These are phyloP conservation scores for Rhizophagus clarus DNA, from an alignment of 192 early-diverging fungal species.

Conservation along the genomic window DNA sequence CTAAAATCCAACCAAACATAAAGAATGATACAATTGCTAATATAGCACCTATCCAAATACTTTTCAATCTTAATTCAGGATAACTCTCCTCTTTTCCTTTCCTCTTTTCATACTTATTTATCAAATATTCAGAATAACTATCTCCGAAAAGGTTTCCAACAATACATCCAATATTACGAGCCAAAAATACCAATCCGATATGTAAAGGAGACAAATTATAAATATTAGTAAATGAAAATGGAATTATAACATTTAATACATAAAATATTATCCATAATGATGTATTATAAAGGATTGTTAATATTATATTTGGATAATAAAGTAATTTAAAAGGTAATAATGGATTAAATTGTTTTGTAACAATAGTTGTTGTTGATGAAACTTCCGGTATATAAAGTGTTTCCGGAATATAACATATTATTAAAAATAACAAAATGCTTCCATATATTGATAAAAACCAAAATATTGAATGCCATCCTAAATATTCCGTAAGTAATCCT, in stretches of 20 bases:
- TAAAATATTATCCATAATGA: neutral
- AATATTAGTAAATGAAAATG: neutral
- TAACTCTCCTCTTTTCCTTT: slow-evolving; percentile 32
- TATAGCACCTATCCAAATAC: slow-evolving; percentile 42
- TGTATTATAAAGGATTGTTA: slow-evolving; percentile 1
- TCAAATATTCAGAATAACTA: slow-evolving; percentile 40
- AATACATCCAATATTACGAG: slow-evolving; percentile 41
- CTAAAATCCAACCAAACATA: slow-evolving; percentile 40
- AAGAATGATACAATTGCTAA: slow-evolving; percentile 34
- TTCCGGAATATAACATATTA: neutral
- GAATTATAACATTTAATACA: neutral
- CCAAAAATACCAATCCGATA: slow-evolving; percentile 32
- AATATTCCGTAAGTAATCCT: slow-evolving; percentile 32
- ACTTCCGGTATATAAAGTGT: neutral
- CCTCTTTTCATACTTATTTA: slow-evolving; percentile 24
- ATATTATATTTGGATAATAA: slow-evolving; percentile 12
- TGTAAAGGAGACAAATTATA: neutral
- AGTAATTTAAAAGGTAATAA: slow-evolving; percentile 4
- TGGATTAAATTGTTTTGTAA: neutral
- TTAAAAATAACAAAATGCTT: neutral
- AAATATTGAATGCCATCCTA: slow-evolving; percentile 26
- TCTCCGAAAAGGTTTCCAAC: slow-evolving; percentile 43
- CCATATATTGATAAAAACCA: slow-evolving; percentile 42
- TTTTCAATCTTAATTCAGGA: slow-evolving; percentile 36
- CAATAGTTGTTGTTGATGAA: neutral